These are phyloP conservation scores for Aphanomyces euteiches DNA, from an alignment of 352 stramenopile genomes.

Conservation along the genomic window DNA sequence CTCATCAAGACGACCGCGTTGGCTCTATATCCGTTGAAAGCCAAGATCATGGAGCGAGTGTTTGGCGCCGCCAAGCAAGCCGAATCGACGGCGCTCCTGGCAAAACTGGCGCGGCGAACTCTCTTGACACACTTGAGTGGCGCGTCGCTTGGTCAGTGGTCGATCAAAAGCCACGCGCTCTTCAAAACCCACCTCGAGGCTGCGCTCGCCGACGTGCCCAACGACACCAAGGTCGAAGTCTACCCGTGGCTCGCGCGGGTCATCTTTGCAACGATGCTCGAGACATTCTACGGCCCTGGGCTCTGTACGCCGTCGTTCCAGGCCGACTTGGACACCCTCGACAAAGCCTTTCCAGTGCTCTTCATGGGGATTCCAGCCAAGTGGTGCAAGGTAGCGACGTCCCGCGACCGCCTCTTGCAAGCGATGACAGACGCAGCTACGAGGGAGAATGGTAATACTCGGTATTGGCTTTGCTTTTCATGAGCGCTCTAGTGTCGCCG, in stretches of 20 bases:
- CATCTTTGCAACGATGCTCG: conserved; percentile 22
- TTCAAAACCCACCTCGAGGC: not conserved
- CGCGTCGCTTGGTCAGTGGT: conserved; percentile 5
- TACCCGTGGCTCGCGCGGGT: conserved; percentile 16
- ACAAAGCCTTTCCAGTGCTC: conserved; percentile 15
- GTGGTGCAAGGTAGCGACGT: conserved; percentile 10
- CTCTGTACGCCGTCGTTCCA: conserved; percentile 2
- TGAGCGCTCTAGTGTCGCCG: conserved; percentile 4
- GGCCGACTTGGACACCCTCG: conserved; percentile 12
- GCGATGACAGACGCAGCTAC: not conserved
- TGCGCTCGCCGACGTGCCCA: not conserved
- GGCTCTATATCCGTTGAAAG: conserved; percentile 21
- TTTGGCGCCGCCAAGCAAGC: conserved; percentile 5
- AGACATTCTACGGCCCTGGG: conserved; percentile 22
- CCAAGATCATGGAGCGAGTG: not conserved
- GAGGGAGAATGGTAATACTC: conserved; percentile 1
- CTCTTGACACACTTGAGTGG: conserved; percentile 3
- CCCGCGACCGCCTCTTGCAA: conserved; percentile 7
- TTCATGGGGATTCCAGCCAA: conserved; percentile 13
- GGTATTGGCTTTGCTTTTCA: not conserved
- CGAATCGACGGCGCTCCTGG: not conserved
- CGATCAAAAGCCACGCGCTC: conserved; percentile 1
- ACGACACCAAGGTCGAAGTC: not conserved
- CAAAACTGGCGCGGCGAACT: not conserved
- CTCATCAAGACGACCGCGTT: conserved; percentile 7